Evolutionary conservation across 2,329 filamentous ascomycete genomes (phyloP).

Genomic region (Claviceps maximensis): DNA sequence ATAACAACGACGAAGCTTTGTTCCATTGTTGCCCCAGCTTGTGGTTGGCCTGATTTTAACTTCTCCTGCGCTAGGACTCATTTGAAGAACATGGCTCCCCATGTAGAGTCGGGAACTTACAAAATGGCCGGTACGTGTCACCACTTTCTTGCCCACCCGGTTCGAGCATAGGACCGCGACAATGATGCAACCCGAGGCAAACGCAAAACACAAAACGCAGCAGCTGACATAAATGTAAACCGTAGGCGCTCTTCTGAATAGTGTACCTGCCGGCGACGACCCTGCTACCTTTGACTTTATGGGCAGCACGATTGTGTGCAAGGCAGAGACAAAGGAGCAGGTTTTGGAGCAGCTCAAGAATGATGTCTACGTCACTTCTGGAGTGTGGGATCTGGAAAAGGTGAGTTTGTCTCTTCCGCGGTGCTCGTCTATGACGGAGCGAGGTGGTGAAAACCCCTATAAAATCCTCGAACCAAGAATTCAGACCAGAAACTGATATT

Average conservation of each 20-base stretch:
- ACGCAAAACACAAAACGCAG: not conserved
- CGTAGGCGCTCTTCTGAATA: constrained; percentile 54
- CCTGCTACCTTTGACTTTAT: constrained; percentile 51
- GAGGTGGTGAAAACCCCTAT: not conserved
- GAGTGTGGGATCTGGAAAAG: constrained; percentile 72
- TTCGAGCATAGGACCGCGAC: not conserved
- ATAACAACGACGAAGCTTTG: not conserved
- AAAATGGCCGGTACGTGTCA: constrained; percentile 53
- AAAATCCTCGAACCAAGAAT: too few species aligned
- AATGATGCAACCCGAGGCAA: not conserved
- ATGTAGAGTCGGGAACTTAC: constrained; percentile 39
- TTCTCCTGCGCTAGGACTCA: constrained; percentile 26
- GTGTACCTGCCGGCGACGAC: constrained; percentile 49
- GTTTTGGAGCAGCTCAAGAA: constrained; percentile 51
- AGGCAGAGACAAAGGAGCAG: constrained; percentile 56
- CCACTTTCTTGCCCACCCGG: not conserved
- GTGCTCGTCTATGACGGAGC: not conserved
- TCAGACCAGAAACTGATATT: not conserved
- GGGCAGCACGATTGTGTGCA: constrained; percentile 56
- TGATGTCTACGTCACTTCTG: constrained; percentile 58
- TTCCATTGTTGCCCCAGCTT: not conserved
- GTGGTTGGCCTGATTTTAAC: too few species aligned
- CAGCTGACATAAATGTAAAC: not conserved
- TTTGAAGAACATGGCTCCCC: constrained; percentile 39
- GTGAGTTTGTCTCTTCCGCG: constrained; percentile 19